Percentiles rank a stretch among this genome's conserved stretches.
Conservation (phyloP, 1,284 basidiomycete species). For the Schizophyllum amplum region DNA sequence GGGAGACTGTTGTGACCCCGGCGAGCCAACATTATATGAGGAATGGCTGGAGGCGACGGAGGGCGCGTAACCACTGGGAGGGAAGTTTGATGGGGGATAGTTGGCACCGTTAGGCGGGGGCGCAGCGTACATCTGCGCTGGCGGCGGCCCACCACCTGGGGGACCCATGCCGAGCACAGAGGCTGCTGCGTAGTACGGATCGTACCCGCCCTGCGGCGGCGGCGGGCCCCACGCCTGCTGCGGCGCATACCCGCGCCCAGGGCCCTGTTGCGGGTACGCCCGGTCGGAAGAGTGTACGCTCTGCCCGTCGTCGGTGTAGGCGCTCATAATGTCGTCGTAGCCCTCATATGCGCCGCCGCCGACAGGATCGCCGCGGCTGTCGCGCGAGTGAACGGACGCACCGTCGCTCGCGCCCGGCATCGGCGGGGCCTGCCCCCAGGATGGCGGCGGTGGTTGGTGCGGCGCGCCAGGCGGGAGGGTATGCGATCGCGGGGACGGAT, state of each 20-base stretch:
- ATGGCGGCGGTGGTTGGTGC: not conserved
- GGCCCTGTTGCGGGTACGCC: slow-evolving; percentile 13
- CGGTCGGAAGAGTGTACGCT: slow-evolving; percentile 11
- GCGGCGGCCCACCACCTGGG: slow-evolving; percentile 31
- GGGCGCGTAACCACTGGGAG: slow-evolving; percentile 14
- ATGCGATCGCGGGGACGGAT: not conserved
- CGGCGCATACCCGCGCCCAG: slow-evolving; percentile 20
- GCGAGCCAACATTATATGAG: slow-evolving; percentile 9
- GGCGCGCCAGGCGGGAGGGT: not conserved
- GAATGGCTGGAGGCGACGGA: slow-evolving; percentile 10
- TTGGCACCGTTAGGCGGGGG: not conserved
- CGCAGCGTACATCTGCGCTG: slow-evolving; percentile 12
- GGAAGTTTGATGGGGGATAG: slow-evolving; percentile 8
- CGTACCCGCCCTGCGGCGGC: slow-evolving; percentile 34
- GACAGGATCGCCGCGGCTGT: slow-evolving; percentile 8
- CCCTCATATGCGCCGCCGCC: slow-evolving; percentile 4
- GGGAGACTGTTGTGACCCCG: not conserved
- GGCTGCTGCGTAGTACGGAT: slow-evolving; percentile 61
- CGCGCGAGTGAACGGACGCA: not conserved
- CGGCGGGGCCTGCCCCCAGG: not conserved
- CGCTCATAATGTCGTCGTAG: not conserved
- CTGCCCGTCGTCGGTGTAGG: slow-evolving; percentile 9
- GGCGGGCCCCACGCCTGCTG: slow-evolving; percentile 15
- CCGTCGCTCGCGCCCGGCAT: not conserved
- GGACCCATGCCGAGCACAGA: slow-evolving; percentile 74